A percentile compares a stretch with the other conserved stretches of the same genome.
These are phyloP conservation scores for Didymella glomerata DNA, from an alignment of 2,329 filamentous ascomycete species.

Conservation along the genomic window DNA sequence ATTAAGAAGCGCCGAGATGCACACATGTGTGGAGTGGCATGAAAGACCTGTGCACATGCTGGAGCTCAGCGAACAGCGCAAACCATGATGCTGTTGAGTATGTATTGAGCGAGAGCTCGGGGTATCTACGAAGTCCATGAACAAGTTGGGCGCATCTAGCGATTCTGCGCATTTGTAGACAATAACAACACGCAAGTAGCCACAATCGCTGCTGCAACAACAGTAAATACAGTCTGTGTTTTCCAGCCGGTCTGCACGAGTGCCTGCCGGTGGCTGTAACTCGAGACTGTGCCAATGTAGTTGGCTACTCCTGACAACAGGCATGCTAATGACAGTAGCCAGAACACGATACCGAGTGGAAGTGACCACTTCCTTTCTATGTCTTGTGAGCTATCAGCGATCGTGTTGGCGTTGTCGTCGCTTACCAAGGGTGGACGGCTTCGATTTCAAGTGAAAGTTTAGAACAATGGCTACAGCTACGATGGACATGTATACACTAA, in stretches of 20 bases:
- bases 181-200: slow-evolving; percentile 54
- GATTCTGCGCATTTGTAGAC: slow-evolving; percentile 49
- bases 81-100: neutral
- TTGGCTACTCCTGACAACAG: slow-evolving; percentile 81
- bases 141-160: slow-evolving; percentile 19
- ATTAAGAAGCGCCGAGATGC: slow-evolving; percentile 25
- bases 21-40: neutral
- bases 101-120: slow-evolving; percentile 1
- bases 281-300: slow-evolving; percentile 83
- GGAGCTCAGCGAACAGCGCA: neutral
- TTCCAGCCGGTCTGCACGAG: slow-evolving; percentile 94
- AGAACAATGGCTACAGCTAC: slow-evolving; percentile 90
- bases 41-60: neutral
- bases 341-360: slow-evolving; percentile 88
- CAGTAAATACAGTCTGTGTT: slow-evolving; percentile 75
- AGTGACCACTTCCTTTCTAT: slow-evolving; percentile 79
- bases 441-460: slow-evolving; percentile 85
- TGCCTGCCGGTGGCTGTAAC: slow-evolving; percentile 79
- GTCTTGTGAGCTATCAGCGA: slow-evolving; percentile 5
- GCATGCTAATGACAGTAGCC: slow-evolving; percentile 80
- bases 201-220: slow-evolving; percentile 53
- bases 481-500: slow-evolving; percentile 89
- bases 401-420: neutral
- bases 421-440: slow-evolving; percentile 59
- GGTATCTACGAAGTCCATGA: slow-evolving; percentile 15